These are phyloP conservation scores for Tylopilus orsonianus DNA, from an alignment of 1,284 basidiomycete genomes.

Conservation along the genomic window DNA sequence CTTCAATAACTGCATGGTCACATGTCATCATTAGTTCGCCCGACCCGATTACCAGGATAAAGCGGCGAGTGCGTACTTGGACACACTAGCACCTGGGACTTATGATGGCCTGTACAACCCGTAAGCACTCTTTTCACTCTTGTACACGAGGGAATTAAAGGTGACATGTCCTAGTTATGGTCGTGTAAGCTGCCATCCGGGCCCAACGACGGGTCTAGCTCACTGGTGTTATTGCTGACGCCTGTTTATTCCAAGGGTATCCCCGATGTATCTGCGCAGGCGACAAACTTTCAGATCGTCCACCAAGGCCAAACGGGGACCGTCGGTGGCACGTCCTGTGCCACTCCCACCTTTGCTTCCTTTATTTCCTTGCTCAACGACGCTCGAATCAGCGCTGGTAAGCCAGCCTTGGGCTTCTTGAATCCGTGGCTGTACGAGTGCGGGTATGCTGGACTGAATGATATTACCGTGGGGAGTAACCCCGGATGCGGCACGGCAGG, in stretches of 20 bases:
- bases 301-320: slow-evolving; percentile 11
- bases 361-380: slow-evolving; percentile 64
- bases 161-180: slow-evolving; percentile 26
- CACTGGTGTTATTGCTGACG: too few relatives aligned
- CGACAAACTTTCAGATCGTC: slow-evolving; percentile 6
- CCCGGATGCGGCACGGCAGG: slow-evolving; percentile 55
- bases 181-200: slow-evolving; percentile 30
- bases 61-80: slow-evolving; percentile 37
- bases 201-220: slow-evolving; percentile 34
- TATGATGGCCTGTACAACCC: slow-evolving; percentile 61
- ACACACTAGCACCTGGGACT: slow-evolving; percentile 43
- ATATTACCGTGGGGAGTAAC: slow-evolving; percentile 53
- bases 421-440: slow-evolving; percentile 55
- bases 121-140: slow-evolving; percentile 35
- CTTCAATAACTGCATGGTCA: neutral
- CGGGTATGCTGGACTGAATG: slow-evolving; percentile 42
- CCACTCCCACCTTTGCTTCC: slow-evolving; percentile 17
- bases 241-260: slow-evolving; percentile 43
- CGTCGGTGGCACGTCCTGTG: slow-evolving; percentile 50
- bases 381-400: slow-evolving; percentile 44
- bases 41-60: slow-evolving; percentile 19
- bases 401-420: slow-evolving; percentile 53
- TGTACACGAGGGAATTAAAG: slow-evolving; percentile 1
- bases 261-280: slow-evolving; percentile 65
- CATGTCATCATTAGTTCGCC: slow-evolving; percentile 11